Percentiles rank a stretch among this genome's conserved stretches.
Evolutionary conservation across 352 stramenopile species (phyloP).

Genomic region (Globisporangium canariense): DNA sequence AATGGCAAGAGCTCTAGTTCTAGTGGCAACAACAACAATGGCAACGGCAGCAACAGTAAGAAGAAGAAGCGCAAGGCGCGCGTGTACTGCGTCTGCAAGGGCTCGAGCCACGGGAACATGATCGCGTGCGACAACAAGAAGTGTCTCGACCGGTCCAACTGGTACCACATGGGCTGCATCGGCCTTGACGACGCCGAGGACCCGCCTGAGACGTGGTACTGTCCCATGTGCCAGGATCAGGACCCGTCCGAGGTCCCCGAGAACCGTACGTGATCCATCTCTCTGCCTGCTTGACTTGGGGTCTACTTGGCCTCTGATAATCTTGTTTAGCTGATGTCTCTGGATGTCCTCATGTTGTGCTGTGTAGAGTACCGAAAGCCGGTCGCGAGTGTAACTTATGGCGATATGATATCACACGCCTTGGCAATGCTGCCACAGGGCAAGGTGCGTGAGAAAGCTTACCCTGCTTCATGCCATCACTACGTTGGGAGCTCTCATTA

Average conservation of each 20-base stretch:
- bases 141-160: conserved; percentile 76
- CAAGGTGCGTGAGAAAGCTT: conserved; percentile 39
- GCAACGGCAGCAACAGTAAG: conserved; percentile 17
- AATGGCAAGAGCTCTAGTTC: background rate
- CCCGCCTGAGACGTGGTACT: conserved; percentile 73
- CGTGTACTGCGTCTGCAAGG: conserved; percentile 76
- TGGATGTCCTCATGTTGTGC: background rate
- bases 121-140: conserved; percentile 83
- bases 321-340: background rate
- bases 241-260: conserved; percentile 56
- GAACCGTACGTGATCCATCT: conserved; percentile 45
- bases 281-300: background rate
- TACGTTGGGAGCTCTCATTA: background rate
- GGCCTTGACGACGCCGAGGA: conserved; percentile 43
- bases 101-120: conserved; percentile 73
- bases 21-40: background rate
- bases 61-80: conserved; percentile 70
- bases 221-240: conserved; percentile 53
- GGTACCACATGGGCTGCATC: conserved; percentile 83
- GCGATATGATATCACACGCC: conserved; percentile 89
- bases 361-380: conserved; percentile 73
- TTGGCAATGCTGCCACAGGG: conserved; percentile 52
- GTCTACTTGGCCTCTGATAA: background rate
- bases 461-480: too few relatives aligned
- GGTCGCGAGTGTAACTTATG: conserved; percentile 78